Conservation (phyloP, 2,329 filamentous ascomycete species). For the Sclerotiophoma versabilis region DNA sequence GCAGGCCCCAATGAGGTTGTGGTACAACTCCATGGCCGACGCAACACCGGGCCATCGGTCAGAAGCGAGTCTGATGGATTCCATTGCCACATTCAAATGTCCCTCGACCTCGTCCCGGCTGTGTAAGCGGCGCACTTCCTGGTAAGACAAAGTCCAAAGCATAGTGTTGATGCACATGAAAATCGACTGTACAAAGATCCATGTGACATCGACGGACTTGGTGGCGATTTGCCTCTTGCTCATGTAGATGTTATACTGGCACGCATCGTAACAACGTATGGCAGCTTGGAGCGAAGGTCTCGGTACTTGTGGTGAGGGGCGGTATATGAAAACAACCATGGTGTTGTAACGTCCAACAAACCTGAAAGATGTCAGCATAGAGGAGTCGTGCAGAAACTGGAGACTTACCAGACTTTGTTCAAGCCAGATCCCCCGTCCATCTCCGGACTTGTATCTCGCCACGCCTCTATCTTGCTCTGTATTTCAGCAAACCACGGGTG, state of each 20-base stretch:
- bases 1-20: constrained; percentile 84
- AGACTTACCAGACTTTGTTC: constrained; percentile 78
- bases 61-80: constrained; percentile 79
- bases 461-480: constrained; percentile 77
- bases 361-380: constrained; percentile 48
- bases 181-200: constrained; percentile 88
- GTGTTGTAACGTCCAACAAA: constrained; percentile 77
- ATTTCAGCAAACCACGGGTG: constrained; percentile 89
- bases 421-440: constrained; percentile 72
- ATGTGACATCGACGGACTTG: constrained; percentile 82
- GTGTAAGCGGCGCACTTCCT: constrained; percentile 78
- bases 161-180: constrained; percentile 93
- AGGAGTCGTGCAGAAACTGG: not conserved
- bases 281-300: constrained; percentile 83
- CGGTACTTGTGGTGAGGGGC: constrained; percentile 90
- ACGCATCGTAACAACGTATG: constrained; percentile 80
- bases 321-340: constrained; percentile 85
- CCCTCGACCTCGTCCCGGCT: constrained; percentile 76
- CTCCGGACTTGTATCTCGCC: constrained; percentile 78
- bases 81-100: constrained; percentile 76
- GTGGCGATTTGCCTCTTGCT: constrained; percentile 80
- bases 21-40: constrained; percentile 83
- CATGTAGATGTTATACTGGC: constrained; percentile 80
- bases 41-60: constrained; percentile 91
- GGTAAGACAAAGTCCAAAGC: constrained; percentile 89